A percentile compares a stretch with the other conserved stretches of the same genome.
Conservation (phyloP, 1,284 basidiomycete genomes). For the Tilletia indica region DNA sequence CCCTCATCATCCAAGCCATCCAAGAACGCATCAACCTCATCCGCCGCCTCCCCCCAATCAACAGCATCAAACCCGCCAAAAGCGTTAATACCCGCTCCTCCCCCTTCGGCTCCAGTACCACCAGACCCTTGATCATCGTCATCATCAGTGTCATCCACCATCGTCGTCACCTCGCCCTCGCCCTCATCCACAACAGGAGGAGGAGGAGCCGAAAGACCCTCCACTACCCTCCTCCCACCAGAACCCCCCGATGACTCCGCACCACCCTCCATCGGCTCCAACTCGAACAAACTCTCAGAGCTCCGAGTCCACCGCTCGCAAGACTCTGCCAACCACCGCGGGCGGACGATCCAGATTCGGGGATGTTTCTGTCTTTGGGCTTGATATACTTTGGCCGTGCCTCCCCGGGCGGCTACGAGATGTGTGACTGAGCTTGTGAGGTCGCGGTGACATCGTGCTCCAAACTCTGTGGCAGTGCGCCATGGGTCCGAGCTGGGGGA, state of each 20-base stretch:
- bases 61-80: conserved; percentile 25
- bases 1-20: conserved; percentile 63
- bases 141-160: conserved; percentile 3
- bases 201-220: conserved; percentile 8
- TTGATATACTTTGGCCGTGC: conserved; percentile 83
- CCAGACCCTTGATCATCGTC: neutral
- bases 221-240: too few species aligned
- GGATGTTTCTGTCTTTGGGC: conserved; percentile 67
- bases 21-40: conserved; percentile 76
- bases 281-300: conserved; percentile 69
- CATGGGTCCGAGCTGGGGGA: conserved; percentile 72
- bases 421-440: conserved; percentile 75
- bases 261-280: conserved; percentile 25
- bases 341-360: conserved; percentile 69
- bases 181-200: conserved; percentile 10
- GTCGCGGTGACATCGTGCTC: conserved; percentile 74
- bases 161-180: conserved; percentile 4
- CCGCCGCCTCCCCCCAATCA: conserved; percentile 73
- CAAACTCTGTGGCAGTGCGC: conserved; percentile 81
- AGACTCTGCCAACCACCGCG: conserved; percentile 82
- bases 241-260: neutral
- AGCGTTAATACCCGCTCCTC: neutral
- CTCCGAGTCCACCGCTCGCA: conserved; percentile 75
- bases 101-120: too few species aligned
- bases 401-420: conserved; percentile 75